Evolutionary conservation across 148 eudicot species (phyloP), one percentile per base, ranked within the genome.

Genomic region (Chenopodium quinoa): DNA sequence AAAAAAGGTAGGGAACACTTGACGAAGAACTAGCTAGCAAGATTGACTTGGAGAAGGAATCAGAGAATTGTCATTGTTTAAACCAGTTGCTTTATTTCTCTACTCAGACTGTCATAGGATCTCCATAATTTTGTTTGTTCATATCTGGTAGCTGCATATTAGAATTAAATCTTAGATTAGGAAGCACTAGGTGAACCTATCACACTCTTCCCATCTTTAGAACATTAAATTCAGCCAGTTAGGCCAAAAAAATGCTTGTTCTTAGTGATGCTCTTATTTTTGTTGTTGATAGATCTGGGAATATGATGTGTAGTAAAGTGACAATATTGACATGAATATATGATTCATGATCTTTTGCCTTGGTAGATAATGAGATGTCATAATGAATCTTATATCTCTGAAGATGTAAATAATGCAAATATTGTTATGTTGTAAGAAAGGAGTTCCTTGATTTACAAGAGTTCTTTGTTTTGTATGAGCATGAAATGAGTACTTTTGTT

Each of bases 31-130:
- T 31, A 31, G 32, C 32, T 31, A 31, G 32, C 32, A 92, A 88
- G 86, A 85, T 60, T 9, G 91, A 84, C 73, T 88, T 96, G 75
- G 95, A 88, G 76, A 89, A 90, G 79, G 97, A 96, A 81, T 91
- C 98, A 3, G 86, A 54, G 25, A 83, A 85, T 78, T 82, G 86
- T 71, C 85, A 77, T 48, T 96, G 98, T 93, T 23, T 23, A 23
- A 23, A 23, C 25, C 25, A 23, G 25, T 23, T 23, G 83, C 86
- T 93, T 25, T 86, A 93, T 88, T 82, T 76, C 76, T 52, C 22
- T 47, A 3, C 71, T 27, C n/a, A 9, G 19, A 2, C n/a, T 29
- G 31, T 66, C 12, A 9, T 37, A 11, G 75, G 76, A 71, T 77
- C 75, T 77, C 73, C 78, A 56, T 67, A 80, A 34, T 84, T 84